These are phyloP conservation scores for Hibiscus syriacus DNA, from an alignment of 345 rosid genomes.

Conservation along the genomic window DNA sequence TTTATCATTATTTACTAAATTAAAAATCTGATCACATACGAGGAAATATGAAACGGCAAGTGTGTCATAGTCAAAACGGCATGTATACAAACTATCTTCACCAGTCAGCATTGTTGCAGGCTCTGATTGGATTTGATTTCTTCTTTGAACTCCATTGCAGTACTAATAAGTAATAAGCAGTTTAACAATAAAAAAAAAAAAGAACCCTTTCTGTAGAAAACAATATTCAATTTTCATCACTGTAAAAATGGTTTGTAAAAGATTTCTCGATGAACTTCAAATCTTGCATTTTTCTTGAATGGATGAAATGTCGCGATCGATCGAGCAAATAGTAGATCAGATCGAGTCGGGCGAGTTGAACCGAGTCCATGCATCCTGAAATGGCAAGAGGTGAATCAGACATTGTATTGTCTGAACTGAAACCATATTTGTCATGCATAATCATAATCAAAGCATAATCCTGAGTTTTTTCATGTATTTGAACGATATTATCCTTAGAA, in stretches of 20 bases:
- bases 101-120: background rate
- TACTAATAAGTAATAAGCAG: background rate
- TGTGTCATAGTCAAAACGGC: background rate
- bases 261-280: background rate
- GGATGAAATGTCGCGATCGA: background rate
- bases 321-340: constrained; percentile 14
- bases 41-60: background rate
- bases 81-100: background rate
- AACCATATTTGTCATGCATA: background rate
- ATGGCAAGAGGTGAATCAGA: constrained; percentile 1
- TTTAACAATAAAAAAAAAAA: no score
- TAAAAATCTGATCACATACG: no score
- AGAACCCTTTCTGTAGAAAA: background rate
- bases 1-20: no score
- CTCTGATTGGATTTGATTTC: no score
- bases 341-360: constrained; percentile 53
- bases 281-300: background rate
- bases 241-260: background rate
- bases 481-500: background rate
- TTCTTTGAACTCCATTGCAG: background rate
- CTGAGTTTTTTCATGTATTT: no score
- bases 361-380: constrained; percentile 85
- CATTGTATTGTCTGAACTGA: background rate
- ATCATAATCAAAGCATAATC: background rate
- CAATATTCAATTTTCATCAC: background rate